Evolutionary conservation across 1,284 basidiomycete species (phyloP), one percentile per base, ranked within the genome.

Genomic region (Ganoderma lingzhi): DNA sequence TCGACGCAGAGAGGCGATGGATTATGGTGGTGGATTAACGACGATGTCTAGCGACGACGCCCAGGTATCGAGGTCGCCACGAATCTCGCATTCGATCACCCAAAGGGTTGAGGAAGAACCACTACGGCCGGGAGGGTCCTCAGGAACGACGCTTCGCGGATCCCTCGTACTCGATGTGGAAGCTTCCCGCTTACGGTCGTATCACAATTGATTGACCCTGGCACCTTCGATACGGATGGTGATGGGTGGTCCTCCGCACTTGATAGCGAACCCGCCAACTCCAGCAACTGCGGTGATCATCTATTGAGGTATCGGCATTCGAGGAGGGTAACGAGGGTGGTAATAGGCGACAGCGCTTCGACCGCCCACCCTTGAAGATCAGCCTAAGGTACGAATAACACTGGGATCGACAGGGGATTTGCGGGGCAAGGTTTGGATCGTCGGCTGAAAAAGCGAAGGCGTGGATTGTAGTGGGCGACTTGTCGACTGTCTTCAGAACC

Each of bases 301-400:
- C 76, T 95, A 91, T 45, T 93, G 91, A 0, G 96, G 96, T 48
- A 97, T 96, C 19, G 94, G 94, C 0, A 98, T 78, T 99, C 98
- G 3, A 99, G 88, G 2, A 99, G 84, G 0, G 97, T 98, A 66
- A 99, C 90, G 44, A 96, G 91, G 0, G 97, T 98, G 0, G 98
- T 99, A 0, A 92, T 99, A 0, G 97, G 98, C 1, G 96, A 98
- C 3, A 99, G 85, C 0, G 95, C 90, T 80, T 99, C 97, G 73
- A 99, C 96, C 0, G 96, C 95, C 95, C 96, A 99, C 58, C 97
- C 98, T 80, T 96, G 95, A 44, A 99, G 84, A 78, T 98, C 97
- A 37, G 98, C 93, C 78, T 99, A 96, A 0, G n/a, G 95, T 96
- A 19, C 97, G 92, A 71, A 99, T 98, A 66, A 93, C 87, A 70